phyloP scores from a whole-genome alignment of 176 grass and related monocot genomes.

The Olyra latifolia region DNA sequence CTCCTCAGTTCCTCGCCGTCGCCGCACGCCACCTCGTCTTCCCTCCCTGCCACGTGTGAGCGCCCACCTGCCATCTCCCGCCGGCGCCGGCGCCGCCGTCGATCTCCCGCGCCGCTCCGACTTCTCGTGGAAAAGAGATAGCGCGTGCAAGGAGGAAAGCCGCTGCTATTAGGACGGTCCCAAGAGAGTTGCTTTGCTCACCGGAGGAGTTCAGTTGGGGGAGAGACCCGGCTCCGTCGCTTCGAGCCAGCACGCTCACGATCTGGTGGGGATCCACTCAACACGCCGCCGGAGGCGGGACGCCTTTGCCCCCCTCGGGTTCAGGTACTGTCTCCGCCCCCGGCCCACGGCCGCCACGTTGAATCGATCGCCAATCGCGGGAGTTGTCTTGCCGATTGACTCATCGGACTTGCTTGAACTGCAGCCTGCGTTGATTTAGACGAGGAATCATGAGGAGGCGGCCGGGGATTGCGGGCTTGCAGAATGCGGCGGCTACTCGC shows the following conservation, averaged over 20 bases:
- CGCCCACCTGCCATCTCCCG: not conserved
- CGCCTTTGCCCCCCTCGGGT: not conserved
- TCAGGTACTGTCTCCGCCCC: not conserved
- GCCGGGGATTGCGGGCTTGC: slow-evolving; percentile 49
- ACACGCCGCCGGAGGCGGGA: not conserved
- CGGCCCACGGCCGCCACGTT: not conserved
- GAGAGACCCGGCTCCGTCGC: not conserved
- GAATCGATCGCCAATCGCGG: not conserved
- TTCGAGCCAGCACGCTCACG: not conserved
- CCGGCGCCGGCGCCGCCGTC: too few species aligned
- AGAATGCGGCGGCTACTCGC: slow-evolving; percentile 53
- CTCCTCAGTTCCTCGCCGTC: not conserved
- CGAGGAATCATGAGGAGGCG: slow-evolving; percentile 35
- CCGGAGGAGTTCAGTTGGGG: not conserved
- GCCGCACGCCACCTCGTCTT: not conserved
- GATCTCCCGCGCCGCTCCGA: not conserved
- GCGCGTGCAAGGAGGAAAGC: not conserved
- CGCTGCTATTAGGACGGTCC: not conserved
- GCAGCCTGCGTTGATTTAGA: not conserved
- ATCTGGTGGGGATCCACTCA: not conserved
- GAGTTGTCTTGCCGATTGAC: not conserved
- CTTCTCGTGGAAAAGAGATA: not conserved
- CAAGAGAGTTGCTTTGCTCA: not conserved
- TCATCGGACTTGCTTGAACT: not conserved
- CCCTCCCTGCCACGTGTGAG: not conserved